Evolutionary conservation across 208 protist species (phyloP), one percentile per base, ranked within the genome.

Genomic region (Porcisia deanei): DNA sequence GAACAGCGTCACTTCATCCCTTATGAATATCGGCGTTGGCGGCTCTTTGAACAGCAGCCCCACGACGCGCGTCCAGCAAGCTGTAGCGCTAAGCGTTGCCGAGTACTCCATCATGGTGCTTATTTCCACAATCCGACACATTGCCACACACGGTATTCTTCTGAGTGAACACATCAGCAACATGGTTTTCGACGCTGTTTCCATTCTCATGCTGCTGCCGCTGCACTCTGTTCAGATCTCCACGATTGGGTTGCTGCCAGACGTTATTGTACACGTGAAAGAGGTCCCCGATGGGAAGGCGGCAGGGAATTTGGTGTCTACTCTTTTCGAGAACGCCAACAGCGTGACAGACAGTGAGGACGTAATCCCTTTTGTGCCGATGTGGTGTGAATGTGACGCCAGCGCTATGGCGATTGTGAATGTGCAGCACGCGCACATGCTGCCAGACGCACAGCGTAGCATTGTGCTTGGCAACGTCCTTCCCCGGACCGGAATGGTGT

Each of bases 391-490:
- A 70, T 96, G 91, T 72, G 94, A 97, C 81, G 47, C 86, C 20
- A 87, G 86, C n/a, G 89, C 71, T 65, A 92, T 95, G 80, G 84
- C 84, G 20, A 95, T 97, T 71, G 79, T 85, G 39, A 87, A 92
- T 73, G 81, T 85, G 45, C 91, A 96, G 73, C 71, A 85, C 55
- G 94, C 91, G 30, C 81, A 73, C 75, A 96, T 97, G 91, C 76
- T 90, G n/a, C 88, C 85, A 0, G 91, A 94, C 34, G 76, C 90
- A 37, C 91, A 97, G 80, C 87, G 91, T 57, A 96, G 92, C 76
- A 92, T 96, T 74, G 89, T 96, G 18, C 87, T 97, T 22, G 94
- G 94, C 49, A 91, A 80, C 68, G 73, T 91, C 55, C 87, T 97
- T 2, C 92, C 94, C 25, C 87, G 89, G n/a, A 91, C 84, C 12